A percentile compares a stretch with the other conserved stretches of the same genome.
Evolutionary conservation across 1,284 basidiomycete species (phyloP).

Genomic region (Meripilus lineatus): DNA sequence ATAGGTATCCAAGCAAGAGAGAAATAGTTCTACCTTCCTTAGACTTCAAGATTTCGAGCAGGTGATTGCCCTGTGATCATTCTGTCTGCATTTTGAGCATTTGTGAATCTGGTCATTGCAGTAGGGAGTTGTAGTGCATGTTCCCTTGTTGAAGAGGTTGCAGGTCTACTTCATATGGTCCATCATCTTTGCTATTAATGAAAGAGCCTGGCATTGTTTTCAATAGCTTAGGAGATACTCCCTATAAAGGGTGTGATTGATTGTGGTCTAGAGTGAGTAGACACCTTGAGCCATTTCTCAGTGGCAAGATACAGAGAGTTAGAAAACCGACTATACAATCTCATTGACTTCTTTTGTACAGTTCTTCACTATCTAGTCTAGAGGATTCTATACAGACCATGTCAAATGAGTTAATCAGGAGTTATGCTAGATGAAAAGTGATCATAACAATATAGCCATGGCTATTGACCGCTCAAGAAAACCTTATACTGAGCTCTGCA

Average conservation of each 20-base stretch:
- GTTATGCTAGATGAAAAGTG: no score
- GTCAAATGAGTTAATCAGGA: no score
- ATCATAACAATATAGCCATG: no score
- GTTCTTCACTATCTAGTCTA: no score
- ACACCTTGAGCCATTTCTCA: conserved; percentile 7
- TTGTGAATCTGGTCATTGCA: neutral
- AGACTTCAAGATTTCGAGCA: neutral
- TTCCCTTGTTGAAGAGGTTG: conserved; percentile 8
- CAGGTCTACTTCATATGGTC: neutral
- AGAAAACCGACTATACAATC: no score
- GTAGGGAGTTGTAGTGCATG: conserved; percentile 6
- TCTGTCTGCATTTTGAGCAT: conserved; percentile 1
- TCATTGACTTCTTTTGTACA: no score
- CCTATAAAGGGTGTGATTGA: conserved; percentile 3
- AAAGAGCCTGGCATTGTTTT: neutral
- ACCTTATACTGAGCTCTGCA: no score
- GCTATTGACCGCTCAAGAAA: no score
- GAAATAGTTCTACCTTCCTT: neutral
- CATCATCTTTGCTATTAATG: neutral
- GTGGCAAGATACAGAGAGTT: no score
- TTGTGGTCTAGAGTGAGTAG: conserved; percentile 8
- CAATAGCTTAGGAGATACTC: conserved; percentile 2
- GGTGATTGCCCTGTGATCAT: conserved; percentile 2
- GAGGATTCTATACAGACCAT: no score
- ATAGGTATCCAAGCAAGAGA: neutral